A percentile compares a stretch with the other conserved stretches of the same genome.
phyloP scores from a whole-genome alignment of 73 alveolate genomes.

The Breviolum minutum region DNA sequence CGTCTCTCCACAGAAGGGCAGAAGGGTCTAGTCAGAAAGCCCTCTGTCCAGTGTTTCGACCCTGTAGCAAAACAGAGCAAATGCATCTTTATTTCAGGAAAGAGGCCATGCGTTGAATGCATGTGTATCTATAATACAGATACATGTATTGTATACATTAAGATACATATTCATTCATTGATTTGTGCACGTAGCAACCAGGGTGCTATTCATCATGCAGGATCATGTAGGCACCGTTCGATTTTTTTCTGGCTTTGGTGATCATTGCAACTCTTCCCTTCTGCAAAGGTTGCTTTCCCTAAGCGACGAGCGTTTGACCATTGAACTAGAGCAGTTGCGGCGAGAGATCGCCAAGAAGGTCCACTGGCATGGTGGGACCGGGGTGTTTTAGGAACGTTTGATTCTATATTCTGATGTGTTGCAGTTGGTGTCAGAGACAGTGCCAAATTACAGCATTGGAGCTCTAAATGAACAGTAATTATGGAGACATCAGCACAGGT shows the following conservation, averaged over 20 bases:
- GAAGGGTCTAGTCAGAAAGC: too few species aligned
- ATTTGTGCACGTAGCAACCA: background rate
- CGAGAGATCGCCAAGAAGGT: constrained; percentile 15
- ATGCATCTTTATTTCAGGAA: too few species aligned
- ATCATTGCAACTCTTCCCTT: background rate
- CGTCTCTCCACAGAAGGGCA: too few species aligned
- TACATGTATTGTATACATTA: too few species aligned
- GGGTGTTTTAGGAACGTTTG: background rate
- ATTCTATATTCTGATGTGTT: background rate
- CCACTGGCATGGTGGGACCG: background rate
- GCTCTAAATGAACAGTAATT: background rate
- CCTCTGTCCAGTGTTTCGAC: too few species aligned
- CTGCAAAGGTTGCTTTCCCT: constrained; percentile 21
- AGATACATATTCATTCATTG: background rate
- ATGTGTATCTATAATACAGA: too few species aligned
- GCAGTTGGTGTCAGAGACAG: background rate
- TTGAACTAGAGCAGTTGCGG: background rate
- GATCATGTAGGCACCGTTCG: background rate
- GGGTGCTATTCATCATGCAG: background rate
- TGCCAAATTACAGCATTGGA: background rate
- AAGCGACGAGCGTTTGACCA: constrained; percentile 41
- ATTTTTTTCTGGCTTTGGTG: background rate
- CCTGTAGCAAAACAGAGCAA: too few species aligned
- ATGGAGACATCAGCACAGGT: background rate
- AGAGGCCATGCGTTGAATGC: too few species aligned